Evolutionary conservation across 2,329 filamentous ascomycete species (phyloP).

Genomic region (Penicillium janthinellum): DNA sequence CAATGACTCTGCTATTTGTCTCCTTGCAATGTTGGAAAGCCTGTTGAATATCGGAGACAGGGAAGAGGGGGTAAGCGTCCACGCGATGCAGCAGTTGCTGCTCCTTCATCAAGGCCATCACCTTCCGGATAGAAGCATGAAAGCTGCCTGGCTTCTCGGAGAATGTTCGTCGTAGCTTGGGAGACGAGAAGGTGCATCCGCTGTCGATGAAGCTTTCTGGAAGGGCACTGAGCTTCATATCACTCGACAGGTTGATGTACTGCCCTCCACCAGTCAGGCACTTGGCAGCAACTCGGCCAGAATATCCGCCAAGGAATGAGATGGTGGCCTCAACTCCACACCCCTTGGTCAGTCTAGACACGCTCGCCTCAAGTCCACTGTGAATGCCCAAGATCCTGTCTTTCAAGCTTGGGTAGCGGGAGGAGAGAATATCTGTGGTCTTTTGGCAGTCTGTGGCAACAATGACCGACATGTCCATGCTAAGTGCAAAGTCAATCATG

Average conservation of each 20-base stretch:
- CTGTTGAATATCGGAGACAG: slow-evolving; percentile 10
- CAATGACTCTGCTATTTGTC: slow-evolving; percentile 9
- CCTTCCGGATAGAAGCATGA: slow-evolving; percentile 15
- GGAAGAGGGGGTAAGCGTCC: slow-evolving; percentile 14
- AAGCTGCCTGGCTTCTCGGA: slow-evolving; percentile 21
- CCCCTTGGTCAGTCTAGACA: slow-evolving; percentile 20
- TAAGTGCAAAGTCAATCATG: slow-evolving; percentile 21
- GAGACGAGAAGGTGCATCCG: slow-evolving; percentile 22
- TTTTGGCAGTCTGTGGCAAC: slow-evolving; percentile 18
- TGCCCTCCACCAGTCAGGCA: slow-evolving; percentile 18
- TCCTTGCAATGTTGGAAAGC: slow-evolving; percentile 17
- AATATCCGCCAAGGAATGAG: slow-evolving; percentile 18
- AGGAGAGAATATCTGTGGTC: slow-evolving; percentile 7
- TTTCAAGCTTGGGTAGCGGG: slow-evolving; percentile 12
- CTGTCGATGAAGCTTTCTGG: slow-evolving; percentile 22
- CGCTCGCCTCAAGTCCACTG: slow-evolving; percentile 14
- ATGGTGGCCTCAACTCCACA: slow-evolving; percentile 21
- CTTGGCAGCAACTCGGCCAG: slow-evolving; percentile 16
- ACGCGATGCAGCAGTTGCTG: slow-evolving; percentile 15
- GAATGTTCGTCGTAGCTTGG: slow-evolving; percentile 13
- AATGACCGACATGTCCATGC: slow-evolving; percentile 16
- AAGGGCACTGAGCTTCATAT: slow-evolving; percentile 23
- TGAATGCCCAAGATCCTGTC: slow-evolving; percentile 16
- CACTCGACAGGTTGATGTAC: slow-evolving; percentile 21
- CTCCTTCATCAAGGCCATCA: slow-evolving; percentile 20